Conservation (phyloP, 768 basidiomycete species). For the Boletus rubescentipes region DNA sequence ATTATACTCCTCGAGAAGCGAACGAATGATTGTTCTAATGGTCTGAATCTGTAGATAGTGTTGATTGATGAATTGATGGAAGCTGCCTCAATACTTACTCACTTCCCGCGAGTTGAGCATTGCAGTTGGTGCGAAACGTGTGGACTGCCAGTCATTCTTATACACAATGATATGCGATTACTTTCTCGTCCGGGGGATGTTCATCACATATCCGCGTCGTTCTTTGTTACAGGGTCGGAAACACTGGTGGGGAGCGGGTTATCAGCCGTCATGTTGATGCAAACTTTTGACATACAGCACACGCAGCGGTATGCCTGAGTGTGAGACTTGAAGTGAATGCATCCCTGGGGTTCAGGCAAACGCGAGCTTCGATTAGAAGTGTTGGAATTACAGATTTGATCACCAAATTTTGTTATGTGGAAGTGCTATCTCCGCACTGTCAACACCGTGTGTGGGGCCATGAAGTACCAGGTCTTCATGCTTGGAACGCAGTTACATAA, state of each 20-base stretch:
- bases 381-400: not conserved
- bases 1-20: not conserved
- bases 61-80: not conserved
- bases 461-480: not conserved
- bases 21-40: not conserved
- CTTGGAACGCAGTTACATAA: not conserved
- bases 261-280: not conserved
- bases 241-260: too few species aligned
- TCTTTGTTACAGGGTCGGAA: not conserved
- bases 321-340: not conserved
- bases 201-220: too few species aligned
- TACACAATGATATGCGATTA: too few species aligned
- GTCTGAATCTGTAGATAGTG: not conserved
- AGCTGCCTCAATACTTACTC: not conserved
- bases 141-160: not conserved
- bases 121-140: not conserved
- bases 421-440: too few species aligned
- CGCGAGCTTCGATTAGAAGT: too few species aligned
- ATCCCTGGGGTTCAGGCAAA: not conserved
- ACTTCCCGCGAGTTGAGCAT: not conserved
- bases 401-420: not conserved
- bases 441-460: too few species aligned
- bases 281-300: not conserved
- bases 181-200: too few species aligned
- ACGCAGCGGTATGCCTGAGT: not conserved